Base-by-base conservation (phyloP, 1,284 basidiomycete genomes). In the Hemileia vastatrix region DNA sequence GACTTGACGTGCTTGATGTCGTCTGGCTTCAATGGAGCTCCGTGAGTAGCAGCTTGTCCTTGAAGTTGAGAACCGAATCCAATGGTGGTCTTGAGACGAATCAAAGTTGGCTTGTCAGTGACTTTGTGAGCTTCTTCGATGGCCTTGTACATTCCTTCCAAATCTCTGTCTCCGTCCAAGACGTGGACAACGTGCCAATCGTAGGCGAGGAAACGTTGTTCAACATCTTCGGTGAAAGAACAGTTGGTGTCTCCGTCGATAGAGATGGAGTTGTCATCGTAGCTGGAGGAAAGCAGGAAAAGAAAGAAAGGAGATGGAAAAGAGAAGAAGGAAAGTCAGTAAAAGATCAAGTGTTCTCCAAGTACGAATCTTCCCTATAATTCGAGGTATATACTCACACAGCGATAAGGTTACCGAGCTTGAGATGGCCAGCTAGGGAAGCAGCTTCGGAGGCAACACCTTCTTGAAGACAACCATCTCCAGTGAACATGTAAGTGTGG, bases 381-480 rank as follows among this genome's bases (percentile, higher is more conserved):
- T n/a, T n/a, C n/a, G 86, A 85, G 78, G 90, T 90, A 78, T 92
- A 87, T 73, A 93, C 90, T 76, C 90, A 93, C 73, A 93, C 81
- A 66, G 86, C 88, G 74, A 96, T 87, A 70, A 96, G 81, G 80
- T 94, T 96, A 66, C 88, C 89, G 61, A 96, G 83, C 77, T 91
- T 85, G 70, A 96, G 81, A 79, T 96, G 92, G 70, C 80, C 92
- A 65, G 91, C 92, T 67, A 95, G 82, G 74, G 88, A 91, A 67
- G 86, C 87, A 27, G 92, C 90, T 78, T 96, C 92, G 69, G 83
- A 83, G 21, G 90, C 83, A 70, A 96, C 86, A 82, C 92, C 92
- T 79, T 96, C 92, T 86, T 92, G 90, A 68, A 96, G 81, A 79
- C 92, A 95, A 63, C 92, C 92, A 78, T 96, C 92, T 76, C 92